Conservation (phyloP, 305 asterid species). For the Stenogyne calaminthoides region DNA sequence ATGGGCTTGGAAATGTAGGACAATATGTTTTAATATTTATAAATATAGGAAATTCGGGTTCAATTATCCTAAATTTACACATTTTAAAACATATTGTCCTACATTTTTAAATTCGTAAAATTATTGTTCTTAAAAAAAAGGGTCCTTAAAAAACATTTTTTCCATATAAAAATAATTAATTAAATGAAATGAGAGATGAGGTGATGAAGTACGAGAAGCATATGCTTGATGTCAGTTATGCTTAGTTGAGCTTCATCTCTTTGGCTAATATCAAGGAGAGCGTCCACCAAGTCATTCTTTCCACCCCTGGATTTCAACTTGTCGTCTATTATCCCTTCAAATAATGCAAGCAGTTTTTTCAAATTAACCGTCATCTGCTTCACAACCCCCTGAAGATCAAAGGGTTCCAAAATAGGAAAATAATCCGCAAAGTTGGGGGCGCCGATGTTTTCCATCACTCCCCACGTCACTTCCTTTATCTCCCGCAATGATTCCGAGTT, state of each 20-base stretch:
- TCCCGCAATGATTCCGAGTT: constrained; percentile 29
- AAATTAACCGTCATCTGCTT: background rate
- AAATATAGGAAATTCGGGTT: too few species aligned
- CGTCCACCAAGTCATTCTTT: constrained; percentile 30
- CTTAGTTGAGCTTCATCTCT: constrained; percentile 22
- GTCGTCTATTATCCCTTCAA: constrained; percentile 36
- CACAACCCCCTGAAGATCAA: constrained; percentile 40
- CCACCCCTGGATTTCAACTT: constrained; percentile 18
- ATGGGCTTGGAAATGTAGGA: too few species aligned
- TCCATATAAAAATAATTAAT: too few species aligned
- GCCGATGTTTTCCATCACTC: constrained; percentile 20
- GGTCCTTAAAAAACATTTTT: too few species aligned
- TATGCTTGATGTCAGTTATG: constrained; percentile 19
- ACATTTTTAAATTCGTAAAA: too few species aligned
- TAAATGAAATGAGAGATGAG: too few species aligned
- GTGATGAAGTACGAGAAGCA: constrained; percentile 25
- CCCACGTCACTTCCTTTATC: constrained; percentile 36
- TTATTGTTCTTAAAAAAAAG: too few species aligned
- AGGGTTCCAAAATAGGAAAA: constrained; percentile 27
- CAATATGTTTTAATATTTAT: too few species aligned
- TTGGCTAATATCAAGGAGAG: constrained; percentile 37
- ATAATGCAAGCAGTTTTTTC: constrained; percentile 19
- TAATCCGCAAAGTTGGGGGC: constrained; percentile 32
- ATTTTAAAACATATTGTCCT: too few species aligned
- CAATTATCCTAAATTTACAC: too few species aligned